These are phyloP conservation scores for Cynara cardunculus DNA, from an alignment of 129 eudicot species.

Conservation along the genomic window DNA sequence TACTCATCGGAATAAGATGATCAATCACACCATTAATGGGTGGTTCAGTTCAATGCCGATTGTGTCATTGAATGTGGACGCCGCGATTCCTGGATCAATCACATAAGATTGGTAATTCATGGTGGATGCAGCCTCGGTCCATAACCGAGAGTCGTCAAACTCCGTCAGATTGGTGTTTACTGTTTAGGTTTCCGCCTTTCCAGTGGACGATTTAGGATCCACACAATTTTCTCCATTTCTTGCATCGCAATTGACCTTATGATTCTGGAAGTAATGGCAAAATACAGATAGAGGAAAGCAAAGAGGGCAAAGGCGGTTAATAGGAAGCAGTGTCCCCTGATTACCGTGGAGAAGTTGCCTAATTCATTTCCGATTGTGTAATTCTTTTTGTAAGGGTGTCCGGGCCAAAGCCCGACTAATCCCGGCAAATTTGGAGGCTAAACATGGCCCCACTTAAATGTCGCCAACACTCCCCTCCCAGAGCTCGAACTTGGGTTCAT, in stretches of 20 bases:
- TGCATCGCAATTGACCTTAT: neutral
- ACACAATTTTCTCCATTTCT: constrained; percentile 16
- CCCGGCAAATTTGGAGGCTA: too few relatives aligned
- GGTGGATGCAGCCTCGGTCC: constrained; percentile 61
- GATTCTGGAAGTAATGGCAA: constrained; percentile 53
- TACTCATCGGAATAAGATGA: constrained; percentile 2
- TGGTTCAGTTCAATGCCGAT: constrained; percentile 34
- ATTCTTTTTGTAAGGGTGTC: too few relatives aligned
- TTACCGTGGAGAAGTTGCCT: constrained; percentile 60
- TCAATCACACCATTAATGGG: constrained; percentile 30
- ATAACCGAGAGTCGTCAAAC: constrained; percentile 58
- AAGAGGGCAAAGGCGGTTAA: constrained; percentile 77
- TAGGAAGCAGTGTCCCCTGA: constrained; percentile 73
- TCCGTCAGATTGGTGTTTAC: constrained; percentile 54
- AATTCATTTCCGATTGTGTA: constrained; percentile 48
- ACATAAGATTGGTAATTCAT: constrained; percentile 36
- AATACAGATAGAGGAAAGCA: constrained; percentile 67
- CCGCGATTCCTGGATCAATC: constrained; percentile 36
- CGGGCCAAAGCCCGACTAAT: too few relatives aligned
- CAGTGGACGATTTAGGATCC: neutral
- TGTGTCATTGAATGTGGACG: constrained; percentile 21
- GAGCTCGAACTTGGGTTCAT: too few relatives aligned
- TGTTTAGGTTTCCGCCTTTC: constrained; percentile 38
- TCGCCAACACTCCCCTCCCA: too few relatives aligned
- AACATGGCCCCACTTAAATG: too few relatives aligned